Percentiles rank a stretch among this genome's conserved stretches.
Conservation (phyloP, 257 asterid genomes). For the Fraxinus anomala region DNA sequence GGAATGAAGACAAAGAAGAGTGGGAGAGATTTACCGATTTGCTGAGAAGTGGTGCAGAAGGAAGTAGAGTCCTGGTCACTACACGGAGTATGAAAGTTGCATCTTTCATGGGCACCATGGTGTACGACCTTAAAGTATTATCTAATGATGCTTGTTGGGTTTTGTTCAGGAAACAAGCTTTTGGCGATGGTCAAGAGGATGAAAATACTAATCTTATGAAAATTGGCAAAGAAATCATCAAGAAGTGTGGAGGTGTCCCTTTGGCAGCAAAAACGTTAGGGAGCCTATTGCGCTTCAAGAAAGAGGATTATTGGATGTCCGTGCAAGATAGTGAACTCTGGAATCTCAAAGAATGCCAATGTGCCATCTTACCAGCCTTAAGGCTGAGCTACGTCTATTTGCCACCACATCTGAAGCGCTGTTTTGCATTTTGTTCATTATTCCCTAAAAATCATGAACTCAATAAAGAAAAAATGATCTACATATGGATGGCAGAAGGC, state of each 20-base stretch:
- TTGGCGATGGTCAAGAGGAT: constrained; percentile 20
- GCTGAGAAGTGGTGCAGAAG: constrained; percentile 24
- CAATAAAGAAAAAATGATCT: constrained; percentile 24
- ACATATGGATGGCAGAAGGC: constrained; percentile 36
- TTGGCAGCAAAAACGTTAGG: constrained; percentile 31
- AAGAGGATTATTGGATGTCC: constrained; percentile 26
- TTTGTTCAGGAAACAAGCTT: constrained; percentile 35
- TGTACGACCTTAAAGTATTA: constrained; percentile 14
- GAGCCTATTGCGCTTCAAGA: constrained; percentile 26
- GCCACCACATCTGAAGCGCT: constrained; percentile 25
- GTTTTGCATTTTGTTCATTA: constrained; percentile 30
- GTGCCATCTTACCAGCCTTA: constrained; percentile 30
- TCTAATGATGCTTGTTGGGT: constrained; percentile 28
- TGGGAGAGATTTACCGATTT: constrained; percentile 25
- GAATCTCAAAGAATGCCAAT: constrained; percentile 16
- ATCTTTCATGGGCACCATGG: constrained; percentile 13
- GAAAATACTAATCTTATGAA: constrained; percentile 18
- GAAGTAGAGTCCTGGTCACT: constrained; percentile 34
- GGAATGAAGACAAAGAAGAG: constrained; percentile 33
- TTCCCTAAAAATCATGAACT: constrained; percentile 29
- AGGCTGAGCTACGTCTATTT: constrained; percentile 29
- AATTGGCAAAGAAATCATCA: constrained; percentile 30
- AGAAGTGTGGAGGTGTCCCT: constrained; percentile 38
- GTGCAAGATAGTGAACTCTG: constrained; percentile 35
- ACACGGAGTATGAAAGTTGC: constrained; percentile 31